These are phyloP conservation scores for Sanghuangporus sanghuang DNA, from an alignment of 1,284 basidiomycete genomes.

Conservation along the genomic window DNA sequence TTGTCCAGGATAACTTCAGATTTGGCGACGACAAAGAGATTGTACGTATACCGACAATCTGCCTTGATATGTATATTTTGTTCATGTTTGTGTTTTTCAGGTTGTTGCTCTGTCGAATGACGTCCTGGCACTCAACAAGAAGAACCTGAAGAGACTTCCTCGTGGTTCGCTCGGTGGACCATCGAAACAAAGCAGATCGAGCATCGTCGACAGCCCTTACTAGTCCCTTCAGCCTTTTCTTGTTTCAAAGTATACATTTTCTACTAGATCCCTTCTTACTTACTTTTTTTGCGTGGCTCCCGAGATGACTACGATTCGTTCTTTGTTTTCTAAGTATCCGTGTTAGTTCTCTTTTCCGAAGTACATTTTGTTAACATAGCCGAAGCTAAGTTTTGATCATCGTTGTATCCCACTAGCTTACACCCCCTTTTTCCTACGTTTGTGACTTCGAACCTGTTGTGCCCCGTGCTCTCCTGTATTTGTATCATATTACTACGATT, in stretches of 20 bases:
- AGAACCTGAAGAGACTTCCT: slow-evolving; percentile 83
- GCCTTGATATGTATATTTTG: not conserved
- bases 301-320: not conserved
- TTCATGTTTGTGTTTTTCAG: slow-evolving; percentile 31
- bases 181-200: slow-evolving; percentile 43
- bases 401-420: not conserved
- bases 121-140: slow-evolving; percentile 92
- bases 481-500: not conserved
- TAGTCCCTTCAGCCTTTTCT: slow-evolving; percentile 27
- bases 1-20: slow-evolving; percentile 96
- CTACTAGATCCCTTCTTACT: too few relatives aligned
- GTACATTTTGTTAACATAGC: not conserved
- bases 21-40: slow-evolving; percentile 95
- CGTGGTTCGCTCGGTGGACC: slow-evolving; percentile 67
- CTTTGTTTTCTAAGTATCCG: too few relatives aligned
- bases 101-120: slow-evolving; percentile 95
- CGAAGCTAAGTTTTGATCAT: not conserved
- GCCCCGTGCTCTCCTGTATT: not conserved
- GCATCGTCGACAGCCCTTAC: slow-evolving; percentile 69
- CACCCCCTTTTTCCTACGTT: not conserved
- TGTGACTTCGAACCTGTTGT: not conserved
- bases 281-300: too few relatives aligned
- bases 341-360: too few relatives aligned
- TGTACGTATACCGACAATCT: slow-evolving; percentile 41
- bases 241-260: not conserved